phyloP scores from a whole-genome alignment of 192 early-diverging fungal species.

The Chytriomyces sp. region DNA sequence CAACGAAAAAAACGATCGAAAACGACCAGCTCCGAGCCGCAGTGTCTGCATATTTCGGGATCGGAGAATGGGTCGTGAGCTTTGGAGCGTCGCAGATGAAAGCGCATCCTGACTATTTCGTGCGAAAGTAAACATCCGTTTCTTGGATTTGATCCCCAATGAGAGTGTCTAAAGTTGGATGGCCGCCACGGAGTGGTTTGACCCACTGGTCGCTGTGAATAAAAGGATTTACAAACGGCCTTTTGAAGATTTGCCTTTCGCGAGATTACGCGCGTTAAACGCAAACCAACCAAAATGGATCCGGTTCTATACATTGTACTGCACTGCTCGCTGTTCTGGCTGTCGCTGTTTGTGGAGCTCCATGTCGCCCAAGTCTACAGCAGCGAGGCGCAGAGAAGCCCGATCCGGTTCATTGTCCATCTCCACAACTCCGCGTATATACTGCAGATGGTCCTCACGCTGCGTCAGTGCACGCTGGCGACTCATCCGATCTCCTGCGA shows the following conservation, averaged over 20 bases:
- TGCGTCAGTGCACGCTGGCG: neutral
- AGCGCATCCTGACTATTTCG: constrained; percentile 43
- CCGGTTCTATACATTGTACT: too few relatives aligned
- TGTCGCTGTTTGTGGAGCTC: too few relatives aligned
- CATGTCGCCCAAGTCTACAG: too few relatives aligned
- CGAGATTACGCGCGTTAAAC: too few relatives aligned
- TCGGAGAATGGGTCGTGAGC: constrained; percentile 50
- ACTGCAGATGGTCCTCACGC: neutral
- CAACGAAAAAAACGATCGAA: constrained; percentile 46
- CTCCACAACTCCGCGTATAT: too few relatives aligned
- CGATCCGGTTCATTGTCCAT: too few relatives aligned
- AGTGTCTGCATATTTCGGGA: constrained; percentile 33
- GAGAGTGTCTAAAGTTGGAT: neutral
- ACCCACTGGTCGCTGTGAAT: too few relatives aligned
- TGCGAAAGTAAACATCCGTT: neutral
- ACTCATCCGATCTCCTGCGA: neutral
- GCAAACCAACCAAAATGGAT: too few relatives aligned
- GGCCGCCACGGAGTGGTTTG: neutral
- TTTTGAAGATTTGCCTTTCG: too few relatives aligned
- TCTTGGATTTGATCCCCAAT: neutral
- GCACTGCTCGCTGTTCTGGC: too few relatives aligned
- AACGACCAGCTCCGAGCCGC: constrained; percentile 44
- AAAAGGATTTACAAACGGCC: too few relatives aligned
- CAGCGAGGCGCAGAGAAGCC: too few relatives aligned
- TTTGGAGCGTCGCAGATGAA: constrained; percentile 39